Evolutionary conservation across 2,329 filamentous ascomycete species (phyloP), one percentile per base, ranked within the genome.

Genomic region (Colletotrichum tropicicola): DNA sequence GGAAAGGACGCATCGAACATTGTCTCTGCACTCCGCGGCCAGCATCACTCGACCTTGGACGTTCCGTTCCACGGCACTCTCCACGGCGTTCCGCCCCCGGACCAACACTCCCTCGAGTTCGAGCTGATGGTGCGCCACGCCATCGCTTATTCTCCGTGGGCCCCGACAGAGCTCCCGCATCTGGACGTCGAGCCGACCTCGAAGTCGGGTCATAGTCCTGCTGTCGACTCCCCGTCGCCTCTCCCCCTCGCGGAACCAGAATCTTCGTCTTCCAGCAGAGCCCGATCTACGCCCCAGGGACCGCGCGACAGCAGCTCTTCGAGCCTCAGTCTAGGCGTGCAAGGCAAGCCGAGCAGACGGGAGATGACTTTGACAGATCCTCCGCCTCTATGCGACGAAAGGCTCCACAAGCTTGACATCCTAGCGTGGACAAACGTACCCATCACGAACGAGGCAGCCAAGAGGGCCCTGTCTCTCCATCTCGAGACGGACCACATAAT

Each of bases 401-500:
- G 59, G 6, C 45, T 63, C 8, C 45, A 45, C 1, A 58, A 63
- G 8, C 6, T 57, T 3, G 59, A 63, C 17, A 9, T 51, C 3
- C 12, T 41, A 4, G 45, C 23, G 3, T 63, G 54, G 59, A 51
- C 59, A 12, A 43, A 35, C 10, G 45, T 63, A 2, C 25, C 47
- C 2, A 30, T 63, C 0, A 21, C 45, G 8, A 23, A 12, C 9
- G 28, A 30, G 4, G 30, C 54, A 13, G 54, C 54, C 6, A 51
- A 37, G 5, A 39, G 39, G 17, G 25, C 25, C 5, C 48, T 75
- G 6, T 74, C 73, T 12, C 54, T 74, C 3, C 74, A 74, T 23
- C 61, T 75, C 7, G 63, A 66, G 52, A 75, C 72, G 15, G 74
- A 76, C 9, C 72, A 76, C 57, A 71, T 73, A 1, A 63, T 75